Percentiles rank a stretch among this genome's conserved stretches.
phyloP scores from a whole-genome alignment of 2,329 filamentous ascomycete genomes.

The Chaetomium olivaceum region DNA sequence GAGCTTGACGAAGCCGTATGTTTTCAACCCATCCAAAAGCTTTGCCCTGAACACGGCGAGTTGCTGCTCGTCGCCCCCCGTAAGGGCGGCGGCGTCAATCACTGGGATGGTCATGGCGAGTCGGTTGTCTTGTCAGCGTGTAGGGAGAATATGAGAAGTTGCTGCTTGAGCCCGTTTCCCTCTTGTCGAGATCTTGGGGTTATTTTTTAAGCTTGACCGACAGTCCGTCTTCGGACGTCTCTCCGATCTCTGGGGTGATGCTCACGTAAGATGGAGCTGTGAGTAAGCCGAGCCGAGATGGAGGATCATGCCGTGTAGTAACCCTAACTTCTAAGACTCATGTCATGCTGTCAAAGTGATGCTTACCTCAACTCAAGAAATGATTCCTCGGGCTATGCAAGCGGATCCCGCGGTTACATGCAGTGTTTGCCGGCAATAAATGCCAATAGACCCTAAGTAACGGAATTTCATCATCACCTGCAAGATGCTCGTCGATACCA shows the following conservation, averaged over 20 bases:
- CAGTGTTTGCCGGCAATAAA: neutral
- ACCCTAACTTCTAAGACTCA: neutral
- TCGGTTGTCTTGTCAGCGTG: neutral
- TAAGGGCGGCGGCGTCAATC: neutral
- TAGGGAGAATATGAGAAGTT: neutral
- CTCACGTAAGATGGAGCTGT: neutral
- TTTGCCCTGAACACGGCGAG: neutral
- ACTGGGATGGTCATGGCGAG: neutral
- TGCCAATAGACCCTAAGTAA: neutral
- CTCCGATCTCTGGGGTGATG: too few species aligned
- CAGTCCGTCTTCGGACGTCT: too few species aligned
- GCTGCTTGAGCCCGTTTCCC: neutral
- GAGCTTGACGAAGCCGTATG: slow-evolving; percentile 2
- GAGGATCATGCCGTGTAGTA: neutral
- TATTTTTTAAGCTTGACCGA: too few species aligned
- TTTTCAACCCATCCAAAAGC: too few species aligned
- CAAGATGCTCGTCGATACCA: neutral
- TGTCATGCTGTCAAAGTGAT: neutral
- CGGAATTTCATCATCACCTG: neutral
- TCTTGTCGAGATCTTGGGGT: too few species aligned
- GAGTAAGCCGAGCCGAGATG: neutral
- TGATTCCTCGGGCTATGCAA: neutral
- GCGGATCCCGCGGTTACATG: neutral
- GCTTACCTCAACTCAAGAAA: neutral
- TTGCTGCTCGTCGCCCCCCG: neutral